Conservation (phyloP, 2,329 filamentous ascomycete species). For the Tricladium varicosporioides region DNA sequence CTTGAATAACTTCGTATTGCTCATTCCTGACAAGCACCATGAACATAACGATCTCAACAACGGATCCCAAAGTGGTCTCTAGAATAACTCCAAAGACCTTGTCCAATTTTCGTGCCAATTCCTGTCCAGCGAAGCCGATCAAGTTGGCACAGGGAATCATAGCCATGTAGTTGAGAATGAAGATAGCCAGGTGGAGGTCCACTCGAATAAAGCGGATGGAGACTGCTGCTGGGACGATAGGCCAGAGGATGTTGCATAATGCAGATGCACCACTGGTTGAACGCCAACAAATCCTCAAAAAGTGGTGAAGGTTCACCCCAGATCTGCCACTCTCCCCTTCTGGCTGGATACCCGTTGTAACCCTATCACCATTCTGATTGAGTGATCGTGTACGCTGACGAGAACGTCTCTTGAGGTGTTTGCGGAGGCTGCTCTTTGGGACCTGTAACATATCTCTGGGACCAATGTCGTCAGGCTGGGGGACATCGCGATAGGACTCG, state of each 20-base stretch:
- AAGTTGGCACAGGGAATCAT: constrained; percentile 77
- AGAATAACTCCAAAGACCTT: constrained; percentile 66
- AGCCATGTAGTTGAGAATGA: constrained; percentile 70
- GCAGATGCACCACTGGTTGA: constrained; percentile 64
- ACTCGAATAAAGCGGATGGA: constrained; percentile 56
- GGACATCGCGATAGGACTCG: too few relatives aligned
- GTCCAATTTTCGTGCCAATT: constrained; percentile 71
- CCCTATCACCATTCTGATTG: constrained; percentile 27
- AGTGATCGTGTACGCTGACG: background rate
- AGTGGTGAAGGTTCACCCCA: constrained; percentile 63
- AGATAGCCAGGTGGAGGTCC: constrained; percentile 61
- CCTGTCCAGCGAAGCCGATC: constrained; percentile 71
- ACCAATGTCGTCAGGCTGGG: too few relatives aligned
- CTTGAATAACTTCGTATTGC: constrained; percentile 69
- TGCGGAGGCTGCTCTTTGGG: too few relatives aligned
- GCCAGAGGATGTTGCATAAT: constrained; percentile 71
- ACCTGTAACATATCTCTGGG: too few relatives aligned
- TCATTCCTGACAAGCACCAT: constrained; percentile 64
- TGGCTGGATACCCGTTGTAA: constrained; percentile 39
- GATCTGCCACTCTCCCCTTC: constrained; percentile 67
- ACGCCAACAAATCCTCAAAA: constrained; percentile 60
- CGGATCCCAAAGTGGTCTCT: constrained; percentile 65
- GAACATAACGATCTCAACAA: constrained; percentile 82
- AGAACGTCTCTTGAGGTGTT: too few relatives aligned
- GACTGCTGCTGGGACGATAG: constrained; percentile 70